A percentile compares a stretch with the other conserved stretches of the same genome.
Evolutionary conservation across 2,329 filamentous ascomycete genomes (phyloP).

Genomic region (Ceratocystis papillata): DNA sequence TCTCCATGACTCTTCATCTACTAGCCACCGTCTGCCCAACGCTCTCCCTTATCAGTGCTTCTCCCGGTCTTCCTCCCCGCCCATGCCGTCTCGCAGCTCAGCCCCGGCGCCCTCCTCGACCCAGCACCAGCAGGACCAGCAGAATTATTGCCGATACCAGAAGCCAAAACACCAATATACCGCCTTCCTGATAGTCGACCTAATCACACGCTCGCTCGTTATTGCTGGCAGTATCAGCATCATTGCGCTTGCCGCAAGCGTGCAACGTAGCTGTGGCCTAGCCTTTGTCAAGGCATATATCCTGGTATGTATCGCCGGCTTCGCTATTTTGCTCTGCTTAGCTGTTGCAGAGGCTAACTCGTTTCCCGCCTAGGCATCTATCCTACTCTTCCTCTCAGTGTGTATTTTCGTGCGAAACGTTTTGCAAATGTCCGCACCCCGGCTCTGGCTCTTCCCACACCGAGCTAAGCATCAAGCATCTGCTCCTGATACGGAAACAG

Average conservation of each 20-base stretch:
- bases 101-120: conserved; percentile 4
- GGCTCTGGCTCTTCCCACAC: conserved; percentile 4
- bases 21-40: neutral
- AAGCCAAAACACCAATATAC: neutral
- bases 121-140: neutral
- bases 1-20: neutral
- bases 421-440: neutral
- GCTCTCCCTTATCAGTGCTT: too few relatives aligned
- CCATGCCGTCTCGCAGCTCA: conserved; percentile 13
- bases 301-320: conserved; percentile 7
- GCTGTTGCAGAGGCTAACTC: neutral
- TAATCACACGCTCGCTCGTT: conserved; percentile 15
- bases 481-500: neutral
- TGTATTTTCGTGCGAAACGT: conserved; percentile 5
- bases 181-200: conserved; percentile 15
- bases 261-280: conserved; percentile 9
- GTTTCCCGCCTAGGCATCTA: neutral
- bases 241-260: conserved; percentile 8
- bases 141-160: neutral
- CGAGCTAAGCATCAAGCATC: neutral
- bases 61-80: neutral
- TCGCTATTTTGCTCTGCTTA: neutral
- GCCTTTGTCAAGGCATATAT: conserved; percentile 15
- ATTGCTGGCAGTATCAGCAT: conserved; percentile 12
- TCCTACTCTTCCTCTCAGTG: conserved; percentile 8